Evolutionary conservation across 2,329 filamentous ascomycete species (phyloP), one percentile per base, ranked within the genome.

Genomic region (Laburnicola sp.): DNA sequence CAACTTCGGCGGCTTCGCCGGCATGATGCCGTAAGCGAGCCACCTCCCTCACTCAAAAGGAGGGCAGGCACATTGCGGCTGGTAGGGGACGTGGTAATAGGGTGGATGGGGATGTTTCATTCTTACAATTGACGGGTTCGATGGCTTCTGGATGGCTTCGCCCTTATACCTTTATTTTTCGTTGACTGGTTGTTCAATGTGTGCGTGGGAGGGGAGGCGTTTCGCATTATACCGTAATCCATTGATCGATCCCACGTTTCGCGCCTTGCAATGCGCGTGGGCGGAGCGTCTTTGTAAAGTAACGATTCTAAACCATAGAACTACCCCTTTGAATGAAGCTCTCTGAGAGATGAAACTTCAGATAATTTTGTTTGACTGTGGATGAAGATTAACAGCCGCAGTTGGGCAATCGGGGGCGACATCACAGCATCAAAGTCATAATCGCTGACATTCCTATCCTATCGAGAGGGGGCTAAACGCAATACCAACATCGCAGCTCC

Each of bases 221-320:
- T 69, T 66, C 51, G 68, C 68, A 67, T 69, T 71, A 72, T 72
- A 72, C 68, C 68, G 65, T 68, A 65, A 65, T 67, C 58, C 57
- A 58, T 56, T 50, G 46, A 9, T 27, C 26, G 44, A 35, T 35
- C 34, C 32, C 45, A 36, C 37, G n/a, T 47, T 50, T 46, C 68
- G 65, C 50, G 66, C 68, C 54, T 52, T 23, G 53, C 56, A 54
- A 26, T 41, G 46, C 27, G 53, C 54, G 53, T 48, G 30, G 47
- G 50, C 46, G 55, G 54, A 48, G 50, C 43, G 34, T 36, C 37
- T 51, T 64, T 53, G 56, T 61, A 62, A 57, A 60, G 61, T 54
- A 56, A 53, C 60, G 59, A 51, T n/a, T n/a, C 37, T 59, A 57
- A 59, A 59, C 45, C 48, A 54, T 56, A 58, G 56, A 63, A 62